Evolutionary conservation across 116 monocot species (phyloP).

Genomic region (Iris pallida): DNA sequence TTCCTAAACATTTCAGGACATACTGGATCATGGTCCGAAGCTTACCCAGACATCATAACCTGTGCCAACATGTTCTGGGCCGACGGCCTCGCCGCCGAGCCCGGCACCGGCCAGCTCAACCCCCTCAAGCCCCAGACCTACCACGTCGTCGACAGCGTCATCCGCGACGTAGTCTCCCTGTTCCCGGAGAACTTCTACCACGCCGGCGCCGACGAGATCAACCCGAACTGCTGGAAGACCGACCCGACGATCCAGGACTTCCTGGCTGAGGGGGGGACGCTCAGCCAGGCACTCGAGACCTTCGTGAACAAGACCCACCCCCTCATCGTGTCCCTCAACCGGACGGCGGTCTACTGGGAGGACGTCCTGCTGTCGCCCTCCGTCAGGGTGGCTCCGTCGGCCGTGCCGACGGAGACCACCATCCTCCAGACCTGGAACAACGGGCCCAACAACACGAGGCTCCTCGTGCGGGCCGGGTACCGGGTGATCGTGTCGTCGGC

Average conservation of each 20-base stretch:
- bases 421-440: conserved; percentile 89
- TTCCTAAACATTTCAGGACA: conserved; percentile 73
- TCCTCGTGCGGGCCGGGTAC: conserved; percentile 54
- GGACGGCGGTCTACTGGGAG: conserved; percentile 80
- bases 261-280: conserved; percentile 47
- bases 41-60: conserved; percentile 75
- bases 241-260: conserved; percentile 43
- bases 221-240: conserved; percentile 63
- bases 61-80: conserved; percentile 78
- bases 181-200: conserved; percentile 77
- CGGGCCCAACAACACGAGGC: conserved; percentile 66
- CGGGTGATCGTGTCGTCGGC: conserved; percentile 77
- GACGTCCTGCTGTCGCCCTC: conserved; percentile 54
- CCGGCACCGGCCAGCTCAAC: conserved; percentile 85
- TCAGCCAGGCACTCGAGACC: conserved; percentile 44
- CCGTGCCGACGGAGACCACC: conserved; percentile 52
- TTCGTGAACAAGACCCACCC: conserved; percentile 56
- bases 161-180: conserved; percentile 48
- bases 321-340: conserved; percentile 45
- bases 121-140: conserved; percentile 75
- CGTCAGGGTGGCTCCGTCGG: conserved; percentile 26
- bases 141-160: conserved; percentile 50
- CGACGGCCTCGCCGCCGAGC: conserved; percentile 57
- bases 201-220: conserved; percentile 77
- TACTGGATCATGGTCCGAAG: conserved; percentile 71